Percentiles rank a stretch among this genome's conserved stretches.
These are phyloP conservation scores for Dryas integrifolia DNA, from an alignment of 331 rosid species.

Conservation along the genomic window DNA sequence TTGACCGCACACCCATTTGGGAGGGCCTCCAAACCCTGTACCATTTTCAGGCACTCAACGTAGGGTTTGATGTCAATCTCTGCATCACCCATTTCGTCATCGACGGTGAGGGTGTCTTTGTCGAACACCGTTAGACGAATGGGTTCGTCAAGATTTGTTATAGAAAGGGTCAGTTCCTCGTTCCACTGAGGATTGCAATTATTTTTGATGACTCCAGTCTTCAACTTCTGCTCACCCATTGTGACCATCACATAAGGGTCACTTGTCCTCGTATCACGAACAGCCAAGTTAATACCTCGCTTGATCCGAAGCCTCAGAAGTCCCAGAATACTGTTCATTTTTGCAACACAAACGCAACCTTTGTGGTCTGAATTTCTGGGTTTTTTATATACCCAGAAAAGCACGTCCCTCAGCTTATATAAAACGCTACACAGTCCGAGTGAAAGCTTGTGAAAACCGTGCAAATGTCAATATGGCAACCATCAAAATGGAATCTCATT, in stretches of 20 bases:
- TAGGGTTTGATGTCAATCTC: constrained; percentile 67
- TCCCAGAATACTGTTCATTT: constrained; percentile 54
- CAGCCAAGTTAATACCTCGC: constrained; percentile 55
- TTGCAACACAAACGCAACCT: background rate
- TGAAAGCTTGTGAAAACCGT: background rate
- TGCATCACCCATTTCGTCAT: constrained; percentile 79
- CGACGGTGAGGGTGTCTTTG: constrained; percentile 61
- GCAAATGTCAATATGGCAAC: constrained; percentile 2
- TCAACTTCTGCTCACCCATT: constrained; percentile 55
- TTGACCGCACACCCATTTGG: constrained; percentile 56
- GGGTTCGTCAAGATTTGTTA: constrained; percentile 38
- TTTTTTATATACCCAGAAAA: too few relatives aligned
- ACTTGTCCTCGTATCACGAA: constrained; percentile 55
- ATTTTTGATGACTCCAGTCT: constrained; percentile 50
- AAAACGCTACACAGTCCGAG: background rate
- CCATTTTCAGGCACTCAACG: constrained; percentile 54
- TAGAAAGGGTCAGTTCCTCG: constrained; percentile 67
- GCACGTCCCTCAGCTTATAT: too few relatives aligned
- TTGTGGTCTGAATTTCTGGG: background rate
- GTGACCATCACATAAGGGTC: constrained; percentile 71
- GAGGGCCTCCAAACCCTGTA: constrained; percentile 27
- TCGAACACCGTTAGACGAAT: constrained; percentile 55
- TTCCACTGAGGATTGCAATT: constrained; percentile 76
- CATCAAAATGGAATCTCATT: background rate
- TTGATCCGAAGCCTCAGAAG: constrained; percentile 63